Conservation (phyloP, 1,139 yeast genomes). For the Magnusiomyces suaveolens region DNA sequence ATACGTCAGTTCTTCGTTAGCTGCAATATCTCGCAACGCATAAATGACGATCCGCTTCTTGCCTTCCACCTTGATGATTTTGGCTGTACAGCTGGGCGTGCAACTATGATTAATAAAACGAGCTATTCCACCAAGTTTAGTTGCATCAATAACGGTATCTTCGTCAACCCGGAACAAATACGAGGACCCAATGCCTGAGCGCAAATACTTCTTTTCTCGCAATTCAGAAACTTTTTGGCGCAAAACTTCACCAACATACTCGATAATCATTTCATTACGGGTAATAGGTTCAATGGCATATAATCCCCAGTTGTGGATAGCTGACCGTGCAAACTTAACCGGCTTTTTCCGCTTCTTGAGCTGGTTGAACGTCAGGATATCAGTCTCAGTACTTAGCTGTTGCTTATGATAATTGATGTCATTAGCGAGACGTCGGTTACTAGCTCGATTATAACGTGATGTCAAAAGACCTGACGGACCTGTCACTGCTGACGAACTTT, state of each 20-base stretch:
- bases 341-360: slow-evolving; percentile 86
- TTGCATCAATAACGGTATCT: slow-evolving; percentile 91
- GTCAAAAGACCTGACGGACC: slow-evolving; percentile 37
- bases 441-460: slow-evolving; percentile 81
- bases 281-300: slow-evolving; percentile 92
- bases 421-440: slow-evolving; percentile 82
- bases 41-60: slow-evolving; percentile 89
- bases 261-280: slow-evolving; percentile 94
- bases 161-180: slow-evolving; percentile 89
- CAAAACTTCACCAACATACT: slow-evolving; percentile 94
- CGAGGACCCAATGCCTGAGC: slow-evolving; percentile 92
- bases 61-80: slow-evolving; percentile 90
- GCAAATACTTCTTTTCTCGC: slow-evolving; percentile 73
- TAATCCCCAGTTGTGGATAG: slow-evolving; percentile 96
- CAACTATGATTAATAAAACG: slow-evolving; percentile 94
- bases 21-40: slow-evolving; percentile 79
- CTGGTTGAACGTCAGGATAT: slow-evolving; percentile 63
- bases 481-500: slow-evolving; percentile 17
- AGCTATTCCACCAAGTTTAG: slow-evolving; percentile 94
- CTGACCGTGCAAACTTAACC: slow-evolving; percentile 89
- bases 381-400: slow-evolving; percentile 72
- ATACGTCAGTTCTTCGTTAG: slow-evolving; percentile 81
- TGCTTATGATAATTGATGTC: slow-evolving; percentile 78
- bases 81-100: slow-evolving; percentile 94
- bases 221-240: slow-evolving; percentile 93